Evolutionary conservation across 345 rosid species (phyloP), one percentile per base, ranked within the genome.

Genomic region (Euphorbia lathyris): DNA sequence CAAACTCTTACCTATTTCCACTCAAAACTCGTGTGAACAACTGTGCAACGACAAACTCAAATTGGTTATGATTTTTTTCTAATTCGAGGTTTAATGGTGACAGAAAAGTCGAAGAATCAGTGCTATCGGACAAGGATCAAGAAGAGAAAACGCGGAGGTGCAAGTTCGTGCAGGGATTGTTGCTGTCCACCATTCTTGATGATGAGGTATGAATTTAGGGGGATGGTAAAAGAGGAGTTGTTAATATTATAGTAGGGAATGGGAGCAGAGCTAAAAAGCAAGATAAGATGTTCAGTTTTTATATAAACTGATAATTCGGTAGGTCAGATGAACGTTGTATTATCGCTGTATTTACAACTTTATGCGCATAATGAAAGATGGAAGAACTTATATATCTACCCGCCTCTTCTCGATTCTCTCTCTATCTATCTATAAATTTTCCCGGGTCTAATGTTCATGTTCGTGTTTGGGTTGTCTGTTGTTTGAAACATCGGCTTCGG

Each of bases 111-210:
- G 67, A 68, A 61, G 69, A 78, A 58, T 19, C 40, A 1, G 70
- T 27, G 20, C 65, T 80, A 38, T 81, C 87, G 2, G 79, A 66
- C 53, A 77, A 85, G 76, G 96, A 85, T 60, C 87, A 80, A 63
- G 84, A 85, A 73, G 84, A 86, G 78, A 86, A 76, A 74, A 81
- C 78, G 23, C 76, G 62, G 67, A 85, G 77, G 83, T 65, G 86
- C 40, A 81, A 69, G 74, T 86, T 86, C 42, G 83, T 86, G 59
- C 79, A 63, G 68, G 91, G 86, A 16, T 70, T 88, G 30, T 42
- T 86, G 77, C 42, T 79, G 73, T 88, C 91, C 7, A 79, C 88
- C 0, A 80, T 90, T 74, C 77, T 86, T 29, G 83, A 78, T 20
- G 83, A 81, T 32, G 26, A 66, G 40, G 66, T 80, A 69, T 86